Percentiles rank a stretch among this genome's conserved stretches.
Conservation (phyloP, 345 rosid species). For the Clarkia xantiana region DNA sequence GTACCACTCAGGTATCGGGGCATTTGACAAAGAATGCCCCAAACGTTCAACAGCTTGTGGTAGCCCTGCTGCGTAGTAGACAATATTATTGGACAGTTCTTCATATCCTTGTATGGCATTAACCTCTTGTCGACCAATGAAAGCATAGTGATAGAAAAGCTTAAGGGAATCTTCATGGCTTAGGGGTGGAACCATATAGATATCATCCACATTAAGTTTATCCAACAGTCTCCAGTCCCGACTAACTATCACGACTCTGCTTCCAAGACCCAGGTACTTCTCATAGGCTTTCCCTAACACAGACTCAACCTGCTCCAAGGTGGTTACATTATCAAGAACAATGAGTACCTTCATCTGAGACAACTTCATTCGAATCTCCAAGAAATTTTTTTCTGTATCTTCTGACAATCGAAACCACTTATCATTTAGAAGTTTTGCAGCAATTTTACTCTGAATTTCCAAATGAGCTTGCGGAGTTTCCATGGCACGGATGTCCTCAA, state of each 20-base stretch:
- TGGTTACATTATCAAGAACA: too few species aligned
- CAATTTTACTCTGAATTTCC: background rate
- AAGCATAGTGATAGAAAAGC: too few species aligned
- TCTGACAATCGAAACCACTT: background rate
- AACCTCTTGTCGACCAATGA: background rate
- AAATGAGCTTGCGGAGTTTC: background rate
- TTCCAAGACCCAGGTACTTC: too few species aligned
- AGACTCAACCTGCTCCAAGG: too few species aligned
- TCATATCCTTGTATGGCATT: background rate
- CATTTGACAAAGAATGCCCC: background rate
- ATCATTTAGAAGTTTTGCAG: slow-evolving; percentile 1
- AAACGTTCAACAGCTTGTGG: background rate
- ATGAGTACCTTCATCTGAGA: too few species aligned
- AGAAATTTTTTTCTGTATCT: background rate
- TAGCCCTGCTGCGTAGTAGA: background rate
- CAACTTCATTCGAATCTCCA: too few species aligned
- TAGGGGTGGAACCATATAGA: too few species aligned
- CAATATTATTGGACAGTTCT: background rate
- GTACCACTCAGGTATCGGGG: background rate
- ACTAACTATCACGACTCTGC: too few species aligned
- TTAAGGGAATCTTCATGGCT: too few species aligned
- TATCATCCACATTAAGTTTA: too few species aligned
- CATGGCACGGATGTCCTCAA: background rate
- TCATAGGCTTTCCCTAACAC: too few species aligned
- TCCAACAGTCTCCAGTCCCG: too few species aligned